A percentile compares a stretch with the other conserved stretches of the same genome.
Evolutionary conservation across 2,329 filamentous ascomycete genomes (phyloP).

Genomic region (Pestalotiopsis sp.): DNA sequence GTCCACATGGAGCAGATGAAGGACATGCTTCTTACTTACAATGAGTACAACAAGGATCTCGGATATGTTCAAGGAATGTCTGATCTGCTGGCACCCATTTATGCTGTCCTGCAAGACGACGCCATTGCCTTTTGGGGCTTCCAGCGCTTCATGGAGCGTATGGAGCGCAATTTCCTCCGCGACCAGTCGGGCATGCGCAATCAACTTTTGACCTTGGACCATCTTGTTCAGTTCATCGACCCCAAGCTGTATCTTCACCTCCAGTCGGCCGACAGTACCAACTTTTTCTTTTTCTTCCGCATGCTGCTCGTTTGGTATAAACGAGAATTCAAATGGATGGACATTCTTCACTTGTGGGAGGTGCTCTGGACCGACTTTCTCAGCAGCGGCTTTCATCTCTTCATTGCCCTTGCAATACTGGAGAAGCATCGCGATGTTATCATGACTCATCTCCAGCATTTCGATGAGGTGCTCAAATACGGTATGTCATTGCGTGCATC

Average conservation of each 20-base stretch:
- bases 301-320: slow-evolving; percentile 99
- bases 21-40: slow-evolving; percentile 97
- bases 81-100: slow-evolving; percentile 91
- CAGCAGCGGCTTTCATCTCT: slow-evolving; percentile 89
- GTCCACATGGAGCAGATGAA: slow-evolving; percentile 99
- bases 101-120: slow-evolving; percentile 96
- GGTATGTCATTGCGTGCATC: slow-evolving; percentile 50
- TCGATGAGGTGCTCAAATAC: slow-evolving; percentile 97
- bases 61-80: slow-evolving; percentile 99
- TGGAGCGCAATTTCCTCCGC: slow-evolving; percentile 95
- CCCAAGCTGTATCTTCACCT: slow-evolving; percentile 91
- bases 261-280: slow-evolving; percentile 87
- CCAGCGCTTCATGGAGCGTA: slow-evolving; percentile 92
- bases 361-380: slow-evolving; percentile 90
- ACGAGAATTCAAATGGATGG: slow-evolving; percentile 88
- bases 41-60: slow-evolving; percentile 93
- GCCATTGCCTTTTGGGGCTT: slow-evolving; percentile 97
- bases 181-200: slow-evolving; percentile 96
- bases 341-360: slow-evolving; percentile 90
- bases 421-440: slow-evolving; percentile 97
- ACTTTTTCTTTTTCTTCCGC: slow-evolving; percentile 99
- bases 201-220: slow-evolving; percentile 87
- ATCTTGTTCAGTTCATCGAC: slow-evolving; percentile 95
- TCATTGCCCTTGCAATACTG: slow-evolving; percentile 88
- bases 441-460: slow-evolving; percentile 89